phyloP scores from a whole-genome alignment of 805 yeast genomes.

The Ogataea pilisensis region DNA sequence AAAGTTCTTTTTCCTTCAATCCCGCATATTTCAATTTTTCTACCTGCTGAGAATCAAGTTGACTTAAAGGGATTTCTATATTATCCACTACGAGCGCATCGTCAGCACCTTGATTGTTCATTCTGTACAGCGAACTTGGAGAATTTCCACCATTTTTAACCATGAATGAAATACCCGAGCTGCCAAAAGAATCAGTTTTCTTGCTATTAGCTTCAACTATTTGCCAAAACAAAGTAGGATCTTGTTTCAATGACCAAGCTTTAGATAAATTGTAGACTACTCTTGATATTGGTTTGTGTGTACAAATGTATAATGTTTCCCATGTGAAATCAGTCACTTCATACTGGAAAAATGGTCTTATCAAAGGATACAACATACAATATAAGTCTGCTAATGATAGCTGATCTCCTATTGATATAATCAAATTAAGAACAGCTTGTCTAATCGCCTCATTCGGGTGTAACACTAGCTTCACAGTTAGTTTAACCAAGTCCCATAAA shows the following conservation, averaged over 20 bases:
- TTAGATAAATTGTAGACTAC: slow-evolving; percentile 59
- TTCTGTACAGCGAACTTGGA: slow-evolving; percentile 14
- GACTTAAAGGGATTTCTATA: slow-evolving; percentile 49
- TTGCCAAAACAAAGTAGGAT: slow-evolving; percentile 79
- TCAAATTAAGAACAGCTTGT: slow-evolving; percentile 57
- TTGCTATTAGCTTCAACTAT: slow-evolving; percentile 33
- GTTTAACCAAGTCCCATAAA: slow-evolving; percentile 51
- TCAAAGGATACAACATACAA: slow-evolving; percentile 78
- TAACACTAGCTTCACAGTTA: slow-evolving; percentile 53
- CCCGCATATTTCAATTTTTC: slow-evolving; percentile 71
- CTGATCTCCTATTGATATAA: slow-evolving; percentile 58
- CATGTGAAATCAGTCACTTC: slow-evolving; percentile 69
- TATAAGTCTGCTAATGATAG: slow-evolving; percentile 73
- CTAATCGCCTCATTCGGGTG: slow-evolving; percentile 90
- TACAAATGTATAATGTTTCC: slow-evolving; percentile 61
- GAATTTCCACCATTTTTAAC: slow-evolving; percentile 19
- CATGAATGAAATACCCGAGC: slow-evolving; percentile 34
- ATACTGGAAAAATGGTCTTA: slow-evolving; percentile 70
- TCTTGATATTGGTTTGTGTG: slow-evolving; percentile 63
- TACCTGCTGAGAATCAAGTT: slow-evolving; percentile 71
- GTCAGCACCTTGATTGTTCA: slow-evolving; percentile 20
- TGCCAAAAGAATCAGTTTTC: slow-evolving; percentile 42
- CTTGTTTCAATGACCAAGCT: slow-evolving; percentile 67
- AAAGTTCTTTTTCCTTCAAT: slow-evolving; percentile 61
- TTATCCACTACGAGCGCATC: slow-evolving; percentile 37